Evolutionary conservation across 1,284 basidiomycete species (phyloP).

Genomic region (Caloboletus firmus): DNA sequence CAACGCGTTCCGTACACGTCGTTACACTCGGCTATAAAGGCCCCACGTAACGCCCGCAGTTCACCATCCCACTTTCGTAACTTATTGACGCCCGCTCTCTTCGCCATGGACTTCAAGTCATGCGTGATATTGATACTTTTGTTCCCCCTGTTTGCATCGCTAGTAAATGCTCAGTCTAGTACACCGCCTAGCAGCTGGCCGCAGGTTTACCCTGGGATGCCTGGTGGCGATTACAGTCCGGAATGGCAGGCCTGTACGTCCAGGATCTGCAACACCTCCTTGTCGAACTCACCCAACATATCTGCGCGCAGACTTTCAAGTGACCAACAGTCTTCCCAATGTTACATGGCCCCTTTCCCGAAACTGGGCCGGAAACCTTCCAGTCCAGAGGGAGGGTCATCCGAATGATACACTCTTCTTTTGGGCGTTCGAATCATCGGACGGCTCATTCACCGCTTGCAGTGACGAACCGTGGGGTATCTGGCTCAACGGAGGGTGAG

Average conservation of each 20-base stretch:
- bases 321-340: conserved; percentile 58
- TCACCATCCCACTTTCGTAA: background rate
- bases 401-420: conserved; percentile 75
- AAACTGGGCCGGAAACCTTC: conserved; percentile 68
- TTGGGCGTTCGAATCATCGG: conserved; percentile 61
- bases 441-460: conserved; percentile 55
- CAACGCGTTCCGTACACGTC: background rate
- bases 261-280: background rate
- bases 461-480: conserved; percentile 66
- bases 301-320: conserved; percentile 49
- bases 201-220: conserved; percentile 34
- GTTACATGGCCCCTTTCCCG: conserved; percentile 56
- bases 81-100: background rate
- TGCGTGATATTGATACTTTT: conserved; percentile 7
- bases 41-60: background rate
- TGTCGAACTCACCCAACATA: background rate
- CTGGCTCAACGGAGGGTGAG: conserved; percentile 73
- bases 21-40: conserved; percentile 9
- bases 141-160: background rate
- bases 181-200: conserved; percentile 36
- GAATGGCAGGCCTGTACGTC: conserved; percentile 63
- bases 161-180: conserved; percentile 26
- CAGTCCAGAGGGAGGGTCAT: conserved; percentile 61
- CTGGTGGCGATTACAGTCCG: conserved; percentile 50
- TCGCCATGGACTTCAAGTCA: conserved; percentile 23